Conservation (phyloP, 306 rosid genomes). For the Prinsepia uniflora region DNA sequence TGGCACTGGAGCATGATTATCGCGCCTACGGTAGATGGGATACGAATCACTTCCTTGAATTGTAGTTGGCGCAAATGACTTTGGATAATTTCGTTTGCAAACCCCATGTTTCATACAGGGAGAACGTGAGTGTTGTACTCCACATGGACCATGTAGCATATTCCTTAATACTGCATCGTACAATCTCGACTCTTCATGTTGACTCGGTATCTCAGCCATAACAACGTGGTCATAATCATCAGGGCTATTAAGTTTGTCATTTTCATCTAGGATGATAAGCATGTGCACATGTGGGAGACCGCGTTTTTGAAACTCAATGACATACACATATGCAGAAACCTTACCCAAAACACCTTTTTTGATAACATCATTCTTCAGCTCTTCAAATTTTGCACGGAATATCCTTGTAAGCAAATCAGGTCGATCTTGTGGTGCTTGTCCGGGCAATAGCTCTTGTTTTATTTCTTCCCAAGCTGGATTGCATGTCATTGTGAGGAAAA, state of each 20-base stretch:
- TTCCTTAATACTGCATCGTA: neutral
- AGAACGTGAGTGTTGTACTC: neutral
- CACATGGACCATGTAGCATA: conserved; percentile 9
- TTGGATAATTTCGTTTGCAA: conserved; percentile 7
- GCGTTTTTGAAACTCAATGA: conserved; percentile 9
- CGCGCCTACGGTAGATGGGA: neutral
- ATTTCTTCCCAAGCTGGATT: no score
- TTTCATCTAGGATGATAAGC: neutral
- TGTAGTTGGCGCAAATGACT: neutral
- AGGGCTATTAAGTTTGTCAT: neutral
- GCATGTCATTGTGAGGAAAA: no score
- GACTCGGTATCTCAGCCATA: neutral
- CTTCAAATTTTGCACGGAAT: no score
- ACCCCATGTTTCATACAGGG: neutral
- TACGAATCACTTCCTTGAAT: neutral
- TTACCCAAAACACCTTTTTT: neutral
- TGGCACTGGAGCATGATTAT: neutral
- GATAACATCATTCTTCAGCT: neutral
- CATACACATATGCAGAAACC: conserved; percentile 4
- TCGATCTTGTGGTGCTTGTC: no score
- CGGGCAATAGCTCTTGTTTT: no score
- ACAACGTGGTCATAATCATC: conserved; percentile 5
- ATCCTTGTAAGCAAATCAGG: no score
- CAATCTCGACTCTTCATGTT: neutral
- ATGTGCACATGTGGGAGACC: neutral